Evolutionary conservation across 148 eudicot species (phyloP), one percentile per base, ranked within the genome.

Genomic region (Heliamphora exappendiculata): DNA sequence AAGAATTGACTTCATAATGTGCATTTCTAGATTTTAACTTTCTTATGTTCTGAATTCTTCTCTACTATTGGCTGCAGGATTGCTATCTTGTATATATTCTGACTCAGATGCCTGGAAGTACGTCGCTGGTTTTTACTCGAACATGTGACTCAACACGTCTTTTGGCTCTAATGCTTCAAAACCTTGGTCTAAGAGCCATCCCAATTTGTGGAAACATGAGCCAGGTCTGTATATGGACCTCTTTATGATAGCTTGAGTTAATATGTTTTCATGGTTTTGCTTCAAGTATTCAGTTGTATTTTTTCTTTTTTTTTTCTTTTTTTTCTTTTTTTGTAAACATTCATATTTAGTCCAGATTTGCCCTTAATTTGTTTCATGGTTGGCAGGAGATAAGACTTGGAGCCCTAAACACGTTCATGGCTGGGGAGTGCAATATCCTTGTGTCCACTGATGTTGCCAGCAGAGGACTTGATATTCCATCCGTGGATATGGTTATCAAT

Each of bases 401-500:
- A 72, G 93, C 97, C 47, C 82, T 91, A 65, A 91, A 86, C 85
- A 89, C 87, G 77, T 94, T 91, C 82, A 94, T 91, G 83, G 86
- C 97, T 70, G 95, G 97, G 34, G 98, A 91, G 60, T 91, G 97
- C 72, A 91, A 88, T 78, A 84, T 90, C 72, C 89, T 94, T 66
- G 79, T 92, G 60, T 89, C 93, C 82, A 91, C 98, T 47, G 93
- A 91, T 86, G 92, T 94, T 75, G 93, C 92, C 34, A 90, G 98
- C 77, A 90, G 97, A 84, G 98, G 97, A 51, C 92, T 90, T 72
- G 98, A 94, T 87, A 94, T 94, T 76, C 95, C 91, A 57, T 83
- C 88, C 10, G 97, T 94, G 26, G 97, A 94, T 81, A 84, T 91
- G 97, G 98, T 93, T 70, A 84, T 93, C 70, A 93, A 93, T 76